Base-by-base conservation (phyloP, 495 filamentous ascomycete genomes). In the Penicillium lividum region DNA sequence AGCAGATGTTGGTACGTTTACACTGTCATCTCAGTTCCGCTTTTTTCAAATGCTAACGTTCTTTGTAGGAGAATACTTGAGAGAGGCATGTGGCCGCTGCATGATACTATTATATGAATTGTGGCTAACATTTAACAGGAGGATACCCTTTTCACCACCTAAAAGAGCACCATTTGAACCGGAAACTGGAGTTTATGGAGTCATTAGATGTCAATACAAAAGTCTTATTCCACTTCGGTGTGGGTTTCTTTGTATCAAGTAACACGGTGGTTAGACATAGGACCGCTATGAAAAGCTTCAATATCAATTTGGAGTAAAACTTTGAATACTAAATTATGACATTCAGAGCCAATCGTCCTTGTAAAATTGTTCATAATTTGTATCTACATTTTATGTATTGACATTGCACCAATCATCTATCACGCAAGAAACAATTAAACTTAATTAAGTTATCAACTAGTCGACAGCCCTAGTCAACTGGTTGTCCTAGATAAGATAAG, bases 21-120 rank as follows among this genome's bases (percentile, higher is more conserved):
- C 4, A 1, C 18, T 7, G 16, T 28, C 34, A 15, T 9, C 5
- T 1, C 38, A 25, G 28, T 42, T 4, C 22, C 3, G 27, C 5
- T 29, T 51, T 13, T 38, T 46, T 5, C 18, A 40, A 50, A 11
- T 36, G 15, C 52, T 56, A 44, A 18, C 28, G 3, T 31, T 18
- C 8, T 25, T 53, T 53, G 16, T 13, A 49, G 91, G 62, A 91
- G 97, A 72, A 88, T 98, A 95, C 65, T 80, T 98, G 54, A 82
- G 94, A 68, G 93, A 97, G 69, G 85, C 79, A 61, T 53, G 65
- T 60, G 16, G 28, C 30, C 11, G 30, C 40, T 4, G 11, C 13
- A 9, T 34, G 15, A 16, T 6, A 31, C 9, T 44, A 13, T 29
- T 7, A 42, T 28, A 4, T 30, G 2, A 25, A 22, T 25, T 38